A percentile compares a stretch with the other conserved stretches of the same genome.
Conservation (phyloP, 192 early-diverging fungal species). For the Podila minutissima region DNA sequence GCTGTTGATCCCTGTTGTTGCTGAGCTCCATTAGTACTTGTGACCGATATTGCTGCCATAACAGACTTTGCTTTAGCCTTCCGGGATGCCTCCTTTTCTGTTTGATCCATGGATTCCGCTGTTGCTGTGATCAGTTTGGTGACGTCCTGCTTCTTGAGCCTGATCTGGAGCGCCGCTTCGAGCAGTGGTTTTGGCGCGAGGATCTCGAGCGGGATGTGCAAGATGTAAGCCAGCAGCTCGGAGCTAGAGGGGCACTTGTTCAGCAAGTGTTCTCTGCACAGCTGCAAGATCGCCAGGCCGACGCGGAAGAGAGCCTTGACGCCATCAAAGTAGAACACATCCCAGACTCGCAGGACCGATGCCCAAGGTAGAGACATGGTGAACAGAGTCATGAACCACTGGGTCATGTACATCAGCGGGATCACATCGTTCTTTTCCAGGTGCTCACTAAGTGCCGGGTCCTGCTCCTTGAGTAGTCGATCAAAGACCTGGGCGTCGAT, state of each 20-base stretch:
- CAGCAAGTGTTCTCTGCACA: constrained; percentile 70
- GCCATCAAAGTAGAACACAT: constrained; percentile 89
- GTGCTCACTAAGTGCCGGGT: constrained; percentile 72
- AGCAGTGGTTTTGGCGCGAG: constrained; percentile 75
- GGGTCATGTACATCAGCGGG: constrained; percentile 92
- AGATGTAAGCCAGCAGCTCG: constrained; percentile 78
- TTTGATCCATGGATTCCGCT: constrained; percentile 24
- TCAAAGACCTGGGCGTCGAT: constrained; percentile 89
- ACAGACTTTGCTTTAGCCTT: background rate
- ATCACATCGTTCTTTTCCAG: constrained; percentile 78
- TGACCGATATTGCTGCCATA: background rate
- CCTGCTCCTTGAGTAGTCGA: constrained; percentile 71
- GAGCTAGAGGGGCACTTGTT: constrained; percentile 76
- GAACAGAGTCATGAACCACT: constrained; percentile 94
- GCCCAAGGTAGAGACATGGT: constrained; percentile 90
- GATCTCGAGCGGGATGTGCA: constrained; percentile 79
- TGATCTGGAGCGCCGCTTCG: constrained; percentile 70
- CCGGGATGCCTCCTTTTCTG: background rate
- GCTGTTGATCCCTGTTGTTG: background rate
- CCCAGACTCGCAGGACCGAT: constrained; percentile 90
- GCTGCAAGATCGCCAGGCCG: constrained; percentile 78
- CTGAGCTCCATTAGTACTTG: background rate
- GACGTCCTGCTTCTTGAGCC: constrained; percentile 52
- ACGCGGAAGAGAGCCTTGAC: constrained; percentile 86
- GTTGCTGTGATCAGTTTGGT: constrained; percentile 22